Evolutionary conservation across 805 yeast species (phyloP).

Genomic region (Ascoidea tarda): DNA sequence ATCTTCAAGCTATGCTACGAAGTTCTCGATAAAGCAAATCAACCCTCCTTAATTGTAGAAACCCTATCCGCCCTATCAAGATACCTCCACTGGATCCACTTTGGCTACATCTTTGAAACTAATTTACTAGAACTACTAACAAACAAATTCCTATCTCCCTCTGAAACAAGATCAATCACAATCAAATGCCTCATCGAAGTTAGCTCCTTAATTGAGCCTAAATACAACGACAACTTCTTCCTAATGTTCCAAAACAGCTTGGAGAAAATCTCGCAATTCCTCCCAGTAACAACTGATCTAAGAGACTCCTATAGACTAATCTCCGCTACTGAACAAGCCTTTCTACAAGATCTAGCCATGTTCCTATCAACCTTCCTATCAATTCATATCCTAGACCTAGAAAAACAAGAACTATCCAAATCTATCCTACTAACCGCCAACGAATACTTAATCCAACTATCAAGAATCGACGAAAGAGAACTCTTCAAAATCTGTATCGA

Average conservation of each 20-base stretch:
- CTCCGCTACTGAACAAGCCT: conserved; percentile 76
- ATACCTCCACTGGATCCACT: conserved; percentile 91
- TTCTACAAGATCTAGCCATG: conserved; percentile 90
- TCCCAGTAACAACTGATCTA: conserved; percentile 65
- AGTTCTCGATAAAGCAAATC: conserved; percentile 79
- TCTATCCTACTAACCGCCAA: conserved; percentile 61
- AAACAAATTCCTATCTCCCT: conserved; percentile 61
- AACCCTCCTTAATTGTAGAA: conserved; percentile 70
- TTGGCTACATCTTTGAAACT: conserved; percentile 81
- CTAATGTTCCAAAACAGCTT: conserved; percentile 59
- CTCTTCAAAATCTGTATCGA: conserved; percentile 90
- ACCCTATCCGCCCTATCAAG: conserved; percentile 72
- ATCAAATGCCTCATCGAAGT: conserved; percentile 91
- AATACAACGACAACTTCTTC: conserved; percentile 41
- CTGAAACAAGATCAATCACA: conserved; percentile 70
- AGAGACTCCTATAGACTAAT: conserved; percentile 61
- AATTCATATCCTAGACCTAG: conserved; percentile 55
- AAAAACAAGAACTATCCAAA: conserved; percentile 37
- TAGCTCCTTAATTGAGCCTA: conserved; percentile 41
- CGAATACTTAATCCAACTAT: conserved; percentile 67
- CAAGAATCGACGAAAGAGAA: conserved; percentile 90
- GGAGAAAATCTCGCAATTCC: conserved; percentile 50
- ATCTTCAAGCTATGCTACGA: conserved; percentile 89
- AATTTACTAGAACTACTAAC: conserved; percentile 60
- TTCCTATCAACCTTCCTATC: conserved; percentile 74